A percentile compares a stretch with the other conserved stretches of the same genome.
Evolutionary conservation across 805 yeast species (phyloP).

Genomic region (Groenewaldozyma salmanticensis): DNA sequence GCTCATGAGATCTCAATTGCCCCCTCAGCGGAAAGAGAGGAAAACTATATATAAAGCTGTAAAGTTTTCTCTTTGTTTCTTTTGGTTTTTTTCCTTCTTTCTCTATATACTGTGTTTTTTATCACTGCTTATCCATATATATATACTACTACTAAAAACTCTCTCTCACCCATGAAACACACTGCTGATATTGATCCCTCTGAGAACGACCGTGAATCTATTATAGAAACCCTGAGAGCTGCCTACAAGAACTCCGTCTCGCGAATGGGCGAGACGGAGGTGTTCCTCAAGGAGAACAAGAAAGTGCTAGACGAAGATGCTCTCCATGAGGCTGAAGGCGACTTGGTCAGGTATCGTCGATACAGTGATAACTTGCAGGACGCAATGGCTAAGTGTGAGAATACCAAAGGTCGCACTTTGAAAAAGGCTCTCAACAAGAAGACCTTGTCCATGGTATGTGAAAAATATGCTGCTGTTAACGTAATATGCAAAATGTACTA

Average conservation of each 20-base stretch:
- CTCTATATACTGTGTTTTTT: too few relatives aligned
- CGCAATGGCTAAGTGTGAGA: slow-evolving; percentile 18
- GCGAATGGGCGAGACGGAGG: slow-evolving; percentile 14
- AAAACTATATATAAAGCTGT: too few relatives aligned
- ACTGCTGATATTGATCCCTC: slow-evolving; percentile 21
- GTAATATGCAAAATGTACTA: too few relatives aligned
- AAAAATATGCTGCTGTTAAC: too few relatives aligned
- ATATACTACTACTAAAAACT: too few relatives aligned
- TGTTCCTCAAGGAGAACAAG: slow-evolving; percentile 15
- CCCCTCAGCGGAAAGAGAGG: too few relatives aligned
- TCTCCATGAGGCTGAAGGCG: slow-evolving; percentile 15
- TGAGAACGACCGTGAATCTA: slow-evolving; percentile 18
- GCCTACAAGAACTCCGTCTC: slow-evolving; percentile 13
- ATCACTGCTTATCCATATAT: too few relatives aligned
- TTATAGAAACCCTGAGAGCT: slow-evolving; percentile 15
- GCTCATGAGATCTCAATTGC: too few relatives aligned
- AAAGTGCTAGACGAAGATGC: slow-evolving; percentile 15
- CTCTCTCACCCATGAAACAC: slow-evolving; percentile 5
- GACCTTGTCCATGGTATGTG: too few relatives aligned
- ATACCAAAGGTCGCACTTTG: slow-evolving; percentile 20
- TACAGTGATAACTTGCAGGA: slow-evolving; percentile 18
- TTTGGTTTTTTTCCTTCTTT: too few relatives aligned
- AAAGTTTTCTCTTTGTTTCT: too few relatives aligned
- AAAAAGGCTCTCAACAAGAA: slow-evolving; percentile 22
- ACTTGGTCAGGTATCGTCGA: slow-evolving; percentile 12